Evolutionary conservation across 192 early-diverging fungal species (phyloP).

Genomic region (Coemansia sp.): DNA sequence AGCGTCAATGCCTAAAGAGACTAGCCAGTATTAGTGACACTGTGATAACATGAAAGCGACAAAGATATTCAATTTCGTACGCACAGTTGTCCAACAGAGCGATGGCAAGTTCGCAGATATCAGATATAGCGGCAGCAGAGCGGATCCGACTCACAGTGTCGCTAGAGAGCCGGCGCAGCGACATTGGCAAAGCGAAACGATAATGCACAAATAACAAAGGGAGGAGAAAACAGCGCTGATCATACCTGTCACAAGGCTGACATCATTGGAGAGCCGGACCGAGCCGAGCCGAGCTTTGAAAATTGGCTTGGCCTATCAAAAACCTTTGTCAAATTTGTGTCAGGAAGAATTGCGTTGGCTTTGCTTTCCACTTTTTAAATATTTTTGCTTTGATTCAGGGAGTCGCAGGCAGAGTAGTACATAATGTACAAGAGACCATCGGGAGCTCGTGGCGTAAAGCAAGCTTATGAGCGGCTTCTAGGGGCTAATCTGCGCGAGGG

Average conservation of each 20-base stretch:
- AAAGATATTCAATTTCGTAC: background rate
- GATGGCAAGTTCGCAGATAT: conserved; percentile 22
- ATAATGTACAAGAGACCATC: conserved; percentile 46
- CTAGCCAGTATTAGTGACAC: background rate
- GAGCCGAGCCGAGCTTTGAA: background rate
- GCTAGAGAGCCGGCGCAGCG: conserved; percentile 9
- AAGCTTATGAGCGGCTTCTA: conserved; percentile 42
- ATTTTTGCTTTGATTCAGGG: background rate
- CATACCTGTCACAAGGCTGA: no score
- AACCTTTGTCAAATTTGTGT: no score
- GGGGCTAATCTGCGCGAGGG: conserved; percentile 28
- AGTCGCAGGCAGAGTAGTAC: background rate
- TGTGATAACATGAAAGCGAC: background rate
- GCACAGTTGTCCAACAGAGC: conserved; percentile 41
- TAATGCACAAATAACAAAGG: no score
- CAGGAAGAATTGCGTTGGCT: no score
- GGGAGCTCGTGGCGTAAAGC: conserved; percentile 25
- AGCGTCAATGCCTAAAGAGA: conserved; percentile 35
- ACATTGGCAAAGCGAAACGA: background rate
- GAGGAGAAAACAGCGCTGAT: no score
- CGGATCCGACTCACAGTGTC: conserved; percentile 14
- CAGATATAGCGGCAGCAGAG: conserved; percentile 21
- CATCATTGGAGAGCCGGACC: no score
- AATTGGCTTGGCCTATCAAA: background rate
- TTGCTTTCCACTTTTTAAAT: background rate